Base-by-base conservation (phyloP, 768 basidiomycete genomes). In the Russula dissimulans region DNA sequence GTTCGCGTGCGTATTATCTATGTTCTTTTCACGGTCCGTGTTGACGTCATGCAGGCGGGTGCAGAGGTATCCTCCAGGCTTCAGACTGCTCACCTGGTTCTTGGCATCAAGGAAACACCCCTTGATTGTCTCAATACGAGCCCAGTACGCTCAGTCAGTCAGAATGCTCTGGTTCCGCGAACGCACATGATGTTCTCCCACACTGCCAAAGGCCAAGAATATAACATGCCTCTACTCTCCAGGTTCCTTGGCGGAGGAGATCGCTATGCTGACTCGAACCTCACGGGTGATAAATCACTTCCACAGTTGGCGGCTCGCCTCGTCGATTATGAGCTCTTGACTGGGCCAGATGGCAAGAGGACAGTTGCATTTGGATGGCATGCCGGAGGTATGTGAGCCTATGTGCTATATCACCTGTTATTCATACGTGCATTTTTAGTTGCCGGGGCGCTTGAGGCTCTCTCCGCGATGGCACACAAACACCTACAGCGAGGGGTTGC, bases 121-220 rank as follows among this genome's bases (percentile, higher is more conserved):
- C 70, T 94, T 7, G 47, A 72, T 31, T 83, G 86, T 62, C 76
- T 92, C 38, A 68, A 83, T 66, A 78, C 77, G 18, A 69, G 73
- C 34, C 77, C 80, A 22, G 66, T 78, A 22, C 65, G 67, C 18
- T 70, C 73, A 39, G 70, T 65, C 18, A 39, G 11, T 57, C 48
- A 57, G 62, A 58, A 43, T 65, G n/a, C 38, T 9, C 58, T 65
- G 3, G 69, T 75, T 39, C 72, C 80, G 11, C 81, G 87, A 36
- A 92, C 86, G 0, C 86, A 94, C 66, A 72, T 95, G 57, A 92
- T 94, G 85, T 95, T 97, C 78, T 92, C 89, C 34, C 93, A 95
- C 69, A 95, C 93, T 0, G 81, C 82, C 56, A 95, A 95, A 71
- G 89, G 89, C 0, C 90, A 95, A 71, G 71, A 76, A 6, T 95